A percentile compares a stretch with the other conserved stretches of the same genome.
Evolutionary conservation across 2,329 filamentous ascomycete species (phyloP).

Genomic region (Fusarium sp.): DNA sequence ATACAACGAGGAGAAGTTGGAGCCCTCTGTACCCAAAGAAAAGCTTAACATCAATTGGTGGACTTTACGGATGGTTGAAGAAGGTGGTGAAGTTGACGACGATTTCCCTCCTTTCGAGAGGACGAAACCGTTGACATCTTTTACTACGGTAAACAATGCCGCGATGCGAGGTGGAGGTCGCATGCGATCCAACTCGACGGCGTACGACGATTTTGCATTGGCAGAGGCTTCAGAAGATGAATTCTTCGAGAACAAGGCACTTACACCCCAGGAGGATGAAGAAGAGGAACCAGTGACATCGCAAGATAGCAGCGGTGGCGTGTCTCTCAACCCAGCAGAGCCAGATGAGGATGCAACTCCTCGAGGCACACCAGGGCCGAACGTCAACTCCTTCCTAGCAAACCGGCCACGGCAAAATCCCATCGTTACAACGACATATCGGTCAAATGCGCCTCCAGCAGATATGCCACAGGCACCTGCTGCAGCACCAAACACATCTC

Average conservation of each 20-base stretch:
- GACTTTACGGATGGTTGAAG: conserved; percentile 86
- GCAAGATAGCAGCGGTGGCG: conserved; percentile 50
- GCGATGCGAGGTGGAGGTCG: conserved; percentile 75
- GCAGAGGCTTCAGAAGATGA: conserved; percentile 79
- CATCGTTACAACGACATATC: conserved; percentile 73
- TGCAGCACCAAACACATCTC: conserved; percentile 60
- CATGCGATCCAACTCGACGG: conserved; percentile 78
- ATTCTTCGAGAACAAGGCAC: conserved; percentile 76
- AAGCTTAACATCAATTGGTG: conserved; percentile 86
- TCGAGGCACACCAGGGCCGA: conserved; percentile 48
- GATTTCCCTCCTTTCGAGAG: conserved; percentile 86
- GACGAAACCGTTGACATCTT: conserved; percentile 81
- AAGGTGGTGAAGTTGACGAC: conserved; percentile 87
- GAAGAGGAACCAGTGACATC: conserved; percentile 46
- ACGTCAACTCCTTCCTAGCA: conserved; percentile 52
- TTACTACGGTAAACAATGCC: conserved; percentile 86
- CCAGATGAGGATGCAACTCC: conserved; percentile 51
- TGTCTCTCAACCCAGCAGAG: conserved; percentile 50
- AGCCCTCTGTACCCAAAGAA: conserved; percentile 74
- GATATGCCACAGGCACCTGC: conserved; percentile 69
- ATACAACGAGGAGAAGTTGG: conserved; percentile 82
- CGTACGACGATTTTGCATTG: conserved; percentile 87
- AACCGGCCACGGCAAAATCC: conserved; percentile 67
- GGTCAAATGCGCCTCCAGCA: conserved; percentile 67
- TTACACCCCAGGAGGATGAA: conserved; percentile 78